phyloP scores from a whole-genome alignment of 805 yeast species.

The Suhomyces kilbournensis region DNA sequence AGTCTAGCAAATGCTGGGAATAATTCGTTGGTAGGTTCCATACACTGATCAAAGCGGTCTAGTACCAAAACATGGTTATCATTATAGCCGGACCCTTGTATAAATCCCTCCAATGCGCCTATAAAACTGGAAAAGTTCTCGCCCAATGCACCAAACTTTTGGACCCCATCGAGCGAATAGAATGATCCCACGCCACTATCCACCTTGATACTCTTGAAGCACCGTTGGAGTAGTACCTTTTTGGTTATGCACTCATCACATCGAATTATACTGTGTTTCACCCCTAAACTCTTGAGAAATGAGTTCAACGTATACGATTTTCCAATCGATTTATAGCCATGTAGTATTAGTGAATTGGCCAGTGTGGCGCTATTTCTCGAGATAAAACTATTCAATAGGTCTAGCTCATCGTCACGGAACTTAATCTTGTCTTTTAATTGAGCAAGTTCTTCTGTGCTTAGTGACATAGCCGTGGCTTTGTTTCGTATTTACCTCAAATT shows the following conservation, averaged over 20 bases:
- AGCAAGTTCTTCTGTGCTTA: not conserved
- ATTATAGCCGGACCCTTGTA: slow-evolving; percentile 24
- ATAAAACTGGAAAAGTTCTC: slow-evolving; percentile 42
- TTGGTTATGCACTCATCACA: slow-evolving; percentile 47
- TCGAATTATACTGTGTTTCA: slow-evolving; percentile 29
- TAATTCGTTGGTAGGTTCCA: slow-evolving; percentile 41
- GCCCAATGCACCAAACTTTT: slow-evolving; percentile 27
- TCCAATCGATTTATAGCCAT: slow-evolving; percentile 50
- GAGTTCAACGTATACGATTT: slow-evolving; percentile 38
- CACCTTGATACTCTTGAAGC: slow-evolving; percentile 34
- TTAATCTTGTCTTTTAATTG: slow-evolving; percentile 15
- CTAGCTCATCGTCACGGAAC: slow-evolving; percentile 33
- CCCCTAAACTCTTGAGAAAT: slow-evolving; percentile 26
- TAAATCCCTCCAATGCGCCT: slow-evolving; percentile 39
- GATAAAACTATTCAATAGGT: slow-evolving; percentile 34
- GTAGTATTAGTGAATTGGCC: slow-evolving; percentile 40
- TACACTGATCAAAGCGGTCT: slow-evolving; percentile 47
- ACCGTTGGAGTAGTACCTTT: slow-evolving; percentile 39
- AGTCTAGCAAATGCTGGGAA: slow-evolving; percentile 39
- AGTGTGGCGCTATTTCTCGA: slow-evolving; percentile 22
- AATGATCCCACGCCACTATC: slow-evolving; percentile 32
- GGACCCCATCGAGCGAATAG: slow-evolving; percentile 11
- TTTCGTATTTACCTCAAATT: not conserved
- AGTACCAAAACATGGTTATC: slow-evolving; percentile 44
- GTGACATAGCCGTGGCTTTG: not conserved